Evolutionary conservation across 495 filamentous ascomycete genomes (phyloP).

Genomic region (Penicillium lividum): DNA sequence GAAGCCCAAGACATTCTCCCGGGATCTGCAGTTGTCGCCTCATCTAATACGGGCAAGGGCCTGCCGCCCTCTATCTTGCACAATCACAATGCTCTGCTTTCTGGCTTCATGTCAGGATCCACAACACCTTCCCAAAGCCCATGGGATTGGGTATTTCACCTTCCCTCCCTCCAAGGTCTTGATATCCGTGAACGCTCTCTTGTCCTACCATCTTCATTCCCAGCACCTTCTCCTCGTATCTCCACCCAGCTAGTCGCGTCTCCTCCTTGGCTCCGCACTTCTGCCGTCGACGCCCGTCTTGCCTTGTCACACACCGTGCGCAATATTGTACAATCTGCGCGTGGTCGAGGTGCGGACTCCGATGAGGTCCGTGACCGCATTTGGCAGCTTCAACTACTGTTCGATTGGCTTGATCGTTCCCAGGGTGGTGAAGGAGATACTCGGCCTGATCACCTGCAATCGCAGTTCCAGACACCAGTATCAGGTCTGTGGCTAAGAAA

Average conservation of each 20-base stretch:
- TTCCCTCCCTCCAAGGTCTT: slow-evolving; percentile 62
- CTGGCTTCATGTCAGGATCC: slow-evolving; percentile 29
- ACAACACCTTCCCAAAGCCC: slow-evolving; percentile 39
- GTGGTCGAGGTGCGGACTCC: slow-evolving; percentile 37
- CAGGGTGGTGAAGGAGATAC: slow-evolving; percentile 34
- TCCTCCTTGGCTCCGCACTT: slow-evolving; percentile 51
- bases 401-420: slow-evolving; percentile 72
- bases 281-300: slow-evolving; percentile 76
- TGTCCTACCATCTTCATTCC: slow-evolving; percentile 63
- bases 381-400: slow-evolving; percentile 73
- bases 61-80: slow-evolving; percentile 33
- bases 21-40: slow-evolving; percentile 17
- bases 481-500: slow-evolving; percentile 42
- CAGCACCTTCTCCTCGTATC: slow-evolving; percentile 26
- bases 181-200: slow-evolving; percentile 76
- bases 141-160: slow-evolving; percentile 78
- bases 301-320: slow-evolving; percentile 64
- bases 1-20: slow-evolving; percentile 44
- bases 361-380: slow-evolving; percentile 61
- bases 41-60: slow-evolving; percentile 33
- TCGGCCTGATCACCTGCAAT: slow-evolving; percentile 36
- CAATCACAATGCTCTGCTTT: slow-evolving; percentile 23
- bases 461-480: slow-evolving; percentile 23
- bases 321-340: slow-evolving; percentile 50
- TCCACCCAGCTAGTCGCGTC: slow-evolving; percentile 39